Evolutionary conservation across 2,329 filamentous ascomycete species (phyloP).

Genomic region (Aspergillus eucalypticola): DNA sequence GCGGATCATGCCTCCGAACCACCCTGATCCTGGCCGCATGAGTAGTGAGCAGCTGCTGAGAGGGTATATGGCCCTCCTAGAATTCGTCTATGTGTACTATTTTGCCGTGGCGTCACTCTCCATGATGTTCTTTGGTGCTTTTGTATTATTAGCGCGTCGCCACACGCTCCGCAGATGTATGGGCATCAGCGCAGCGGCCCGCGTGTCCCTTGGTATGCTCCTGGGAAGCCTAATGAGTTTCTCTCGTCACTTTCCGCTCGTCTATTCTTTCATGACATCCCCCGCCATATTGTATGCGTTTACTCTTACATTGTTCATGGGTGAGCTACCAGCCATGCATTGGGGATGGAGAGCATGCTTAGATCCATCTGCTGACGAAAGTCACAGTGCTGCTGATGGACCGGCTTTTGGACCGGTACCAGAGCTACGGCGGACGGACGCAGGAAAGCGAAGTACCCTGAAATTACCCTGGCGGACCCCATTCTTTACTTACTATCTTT

Average conservation of each 20-base stretch:
- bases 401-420: slow-evolving; percentile 36
- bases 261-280: slow-evolving; percentile 43
- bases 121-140: slow-evolving; percentile 40
- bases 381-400: slow-evolving; percentile 34
- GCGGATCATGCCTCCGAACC: slow-evolving; percentile 37
- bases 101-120: slow-evolving; percentile 39
- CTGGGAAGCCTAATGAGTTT: slow-evolving; percentile 34
- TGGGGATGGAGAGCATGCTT: neutral
- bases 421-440: slow-evolving; percentile 23
- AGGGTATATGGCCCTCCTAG: slow-evolving; percentile 40
- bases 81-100: slow-evolving; percentile 45
- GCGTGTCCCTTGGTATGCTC: slow-evolving; percentile 31
- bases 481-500: neutral
- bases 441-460: slow-evolving; percentile 24
- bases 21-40: slow-evolving; percentile 28
- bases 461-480: slow-evolving; percentile 7
- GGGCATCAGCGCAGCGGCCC: slow-evolving; percentile 29
- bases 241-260: slow-evolving; percentile 33
- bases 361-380: slow-evolving; percentile 18
- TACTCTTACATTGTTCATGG: slow-evolving; percentile 32
- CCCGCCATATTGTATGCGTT: slow-evolving; percentile 41
- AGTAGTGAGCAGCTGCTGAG: slow-evolving; percentile 34
- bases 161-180: slow-evolving; percentile 25
- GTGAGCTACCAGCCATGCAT: slow-evolving; percentile 22
- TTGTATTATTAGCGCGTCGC: slow-evolving; percentile 32